phyloP scores from a whole-genome alignment of 139 green algal species.

The Tetraselmis striata region DNA sequence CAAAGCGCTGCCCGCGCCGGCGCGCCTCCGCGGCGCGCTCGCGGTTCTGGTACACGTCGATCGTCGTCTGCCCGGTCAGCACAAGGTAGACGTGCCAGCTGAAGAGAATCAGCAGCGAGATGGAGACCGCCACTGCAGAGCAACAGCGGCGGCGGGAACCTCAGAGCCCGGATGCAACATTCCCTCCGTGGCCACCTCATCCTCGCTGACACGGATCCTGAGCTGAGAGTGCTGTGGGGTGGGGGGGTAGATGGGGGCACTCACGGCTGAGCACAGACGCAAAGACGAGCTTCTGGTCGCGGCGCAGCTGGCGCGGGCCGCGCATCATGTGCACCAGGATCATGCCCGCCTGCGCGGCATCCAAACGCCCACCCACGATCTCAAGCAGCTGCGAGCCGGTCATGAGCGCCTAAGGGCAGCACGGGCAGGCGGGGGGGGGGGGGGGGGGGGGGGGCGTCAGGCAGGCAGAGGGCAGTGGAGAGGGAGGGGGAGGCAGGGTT shows the following conservation, averaged over 20 bases:
- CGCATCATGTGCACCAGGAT: not conserved
- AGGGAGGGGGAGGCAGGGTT: too few species aligned
- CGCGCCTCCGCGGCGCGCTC: constrained; percentile 8
- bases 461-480: too few species aligned
- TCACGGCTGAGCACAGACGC: not conserved
- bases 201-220: too few species aligned
- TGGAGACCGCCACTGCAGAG: not conserved
- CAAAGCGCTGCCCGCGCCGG: constrained; percentile 17
- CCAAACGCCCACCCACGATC: not conserved
- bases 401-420: not conserved
- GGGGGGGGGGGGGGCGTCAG: too few species aligned
- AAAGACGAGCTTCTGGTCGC: not conserved
- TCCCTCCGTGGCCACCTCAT: too few species aligned
- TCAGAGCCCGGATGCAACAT: too few species aligned
- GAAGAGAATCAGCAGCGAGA: constrained; percentile 22
- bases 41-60: constrained; percentile 39
- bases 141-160: too few species aligned
- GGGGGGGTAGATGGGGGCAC: not conserved
- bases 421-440: too few species aligned
- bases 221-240: too few species aligned
- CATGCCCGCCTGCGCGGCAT: not conserved
- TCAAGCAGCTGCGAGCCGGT: not conserved
- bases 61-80: constrained; percentile 46
- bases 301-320: not conserved
- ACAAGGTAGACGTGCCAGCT: constrained; percentile 55